Evolutionary conservation across 345 rosid species (phyloP), one percentile per base, ranked within the genome.

Genomic region (Angophora floribunda): DNA sequence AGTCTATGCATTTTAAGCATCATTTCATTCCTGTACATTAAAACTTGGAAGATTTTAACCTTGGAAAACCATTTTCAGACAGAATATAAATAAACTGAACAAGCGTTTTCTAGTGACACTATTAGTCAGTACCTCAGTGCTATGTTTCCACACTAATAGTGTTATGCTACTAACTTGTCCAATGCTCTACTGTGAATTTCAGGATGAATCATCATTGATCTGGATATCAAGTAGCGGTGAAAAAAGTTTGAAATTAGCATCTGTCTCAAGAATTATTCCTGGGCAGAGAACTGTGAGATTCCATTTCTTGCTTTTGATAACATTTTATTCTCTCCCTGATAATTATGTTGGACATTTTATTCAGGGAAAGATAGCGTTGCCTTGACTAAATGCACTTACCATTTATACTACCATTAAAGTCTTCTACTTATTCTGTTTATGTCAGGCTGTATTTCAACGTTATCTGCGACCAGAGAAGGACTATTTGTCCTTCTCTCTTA

Each of bases 281-380:
- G 98, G 99, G 90, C 99, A 97, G 92, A 91, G 98, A 97, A 97
- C 98, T 92, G 99, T 97, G 92, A 94, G 92, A 88, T 94, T 91
- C 90, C 75, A 91, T 84, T 87, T 9, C 86, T 63, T 84, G 51
- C 47, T 52, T 84, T 12, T 67, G 85, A 86, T 59, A 59, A n/a
- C 52, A 59, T 82, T 45, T 28, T 80, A 30, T 36, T 86, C 85
- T 87, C 24, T 49, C 88, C 52, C 13, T 89, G 49, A 22, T 85
- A 36, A 75, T 65, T 87, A 70, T 82, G 86, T 55, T 86, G 41
- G 24, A 32, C 47, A 87, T 52, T 45, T 61, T 44, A 24, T 36
- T 36, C 26, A 75, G 63, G 45, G 41, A 52, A 30, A 36, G 28
- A 85, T 85, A 75, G 47, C 5, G 13, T 75, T 75, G 82, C 82